phyloP scores from a whole-genome alignment of 139 green algal genomes.

The Auxenochlorella pyrenoidosa region DNA sequence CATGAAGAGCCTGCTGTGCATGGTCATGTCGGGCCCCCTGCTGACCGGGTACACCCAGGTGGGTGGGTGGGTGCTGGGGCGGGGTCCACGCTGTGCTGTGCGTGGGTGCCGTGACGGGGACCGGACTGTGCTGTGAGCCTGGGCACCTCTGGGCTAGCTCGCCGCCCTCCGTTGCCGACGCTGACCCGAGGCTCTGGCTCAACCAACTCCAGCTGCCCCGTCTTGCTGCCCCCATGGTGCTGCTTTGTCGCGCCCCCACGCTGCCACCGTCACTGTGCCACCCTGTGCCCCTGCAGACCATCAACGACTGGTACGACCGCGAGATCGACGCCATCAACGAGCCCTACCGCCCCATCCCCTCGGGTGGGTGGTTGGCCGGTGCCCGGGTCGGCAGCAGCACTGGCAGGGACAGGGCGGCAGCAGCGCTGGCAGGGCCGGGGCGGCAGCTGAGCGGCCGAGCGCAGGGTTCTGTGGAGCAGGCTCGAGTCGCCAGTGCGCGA shows the following conservation, averaged over 20 bases:
- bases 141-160: no score
- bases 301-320: constrained; percentile 98
- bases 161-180: no score
- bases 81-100: neutral
- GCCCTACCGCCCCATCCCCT: constrained; percentile 97
- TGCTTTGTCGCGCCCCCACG: no score
- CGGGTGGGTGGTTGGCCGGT: constrained; percentile 58
- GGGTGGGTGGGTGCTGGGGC: neutral
- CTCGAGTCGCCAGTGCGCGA: no score
- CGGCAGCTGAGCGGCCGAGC: no score
- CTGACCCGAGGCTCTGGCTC: no score
- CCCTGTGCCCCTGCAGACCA: constrained; percentile 73
- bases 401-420: neutral
- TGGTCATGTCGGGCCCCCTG: constrained; percentile 94
- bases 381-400: neutral
- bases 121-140: no score
- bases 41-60: constrained; percentile 98
- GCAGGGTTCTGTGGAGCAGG: no score
- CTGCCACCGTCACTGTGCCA: no score
- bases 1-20: constrained; percentile 86
- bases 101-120: no score
- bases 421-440: neutral
- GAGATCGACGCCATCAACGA: constrained; percentile 99
- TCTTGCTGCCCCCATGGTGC: no score
- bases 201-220: no score